Conservation (phyloP, 2,329 filamentous ascomycete species). For the Mycogone perniciosa region DNA sequence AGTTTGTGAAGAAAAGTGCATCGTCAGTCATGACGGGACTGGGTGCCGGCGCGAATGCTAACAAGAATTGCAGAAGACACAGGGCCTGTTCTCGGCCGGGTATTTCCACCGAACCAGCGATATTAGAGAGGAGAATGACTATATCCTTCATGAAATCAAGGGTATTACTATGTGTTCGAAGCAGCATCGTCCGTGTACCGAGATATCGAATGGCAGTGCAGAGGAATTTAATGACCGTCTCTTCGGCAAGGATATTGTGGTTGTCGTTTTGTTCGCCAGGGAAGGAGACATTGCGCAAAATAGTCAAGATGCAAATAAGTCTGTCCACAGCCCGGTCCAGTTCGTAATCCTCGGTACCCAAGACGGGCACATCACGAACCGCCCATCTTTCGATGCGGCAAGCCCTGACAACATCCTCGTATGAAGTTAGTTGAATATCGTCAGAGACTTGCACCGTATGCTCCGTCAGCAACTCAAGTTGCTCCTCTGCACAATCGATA, state of each 20-base stretch:
- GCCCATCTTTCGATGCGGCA: constrained; percentile 67
- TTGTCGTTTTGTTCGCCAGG: constrained; percentile 56
- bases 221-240: constrained; percentile 74
- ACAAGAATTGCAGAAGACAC: constrained; percentile 78
- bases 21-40: constrained; percentile 52
- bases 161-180: constrained; percentile 76
- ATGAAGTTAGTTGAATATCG: constrained; percentile 72
- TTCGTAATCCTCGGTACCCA: constrained; percentile 72
- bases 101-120: constrained; percentile 72
- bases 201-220: constrained; percentile 79
- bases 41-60: constrained; percentile 82
- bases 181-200: constrained; percentile 80
- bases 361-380: constrained; percentile 64
- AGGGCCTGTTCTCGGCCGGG: constrained; percentile 82
- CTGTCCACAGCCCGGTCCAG: constrained; percentile 82
- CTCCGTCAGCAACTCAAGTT: constrained; percentile 77
- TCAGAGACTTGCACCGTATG: constrained; percentile 81
- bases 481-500: constrained; percentile 84
- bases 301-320: constrained; percentile 84
- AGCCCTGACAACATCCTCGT: constrained; percentile 81
- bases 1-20: constrained; percentile 68
- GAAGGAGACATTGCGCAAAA: constrained; percentile 89
- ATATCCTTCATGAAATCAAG: constrained; percentile 97
- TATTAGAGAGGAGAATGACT: constrained; percentile 82
- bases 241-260: constrained; percentile 65